phyloP scores from a whole-genome alignment of 441 rosid species.

The Arabidopsis hybrid region DNA sequence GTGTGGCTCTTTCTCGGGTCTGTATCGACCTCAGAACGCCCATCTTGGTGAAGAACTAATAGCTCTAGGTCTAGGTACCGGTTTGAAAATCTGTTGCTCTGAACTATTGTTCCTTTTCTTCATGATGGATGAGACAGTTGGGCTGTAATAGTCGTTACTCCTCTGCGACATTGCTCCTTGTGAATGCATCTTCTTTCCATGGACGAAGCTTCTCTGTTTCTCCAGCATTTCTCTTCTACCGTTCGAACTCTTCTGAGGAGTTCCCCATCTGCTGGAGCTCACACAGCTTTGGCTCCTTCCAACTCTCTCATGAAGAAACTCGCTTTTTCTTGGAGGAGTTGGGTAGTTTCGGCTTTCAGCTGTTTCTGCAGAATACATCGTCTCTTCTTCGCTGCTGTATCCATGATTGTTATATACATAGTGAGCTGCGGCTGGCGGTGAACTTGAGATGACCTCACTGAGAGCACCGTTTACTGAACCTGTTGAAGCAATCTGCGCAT shows the following conservation, averaged over 20 bases:
- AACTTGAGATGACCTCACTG: conserved; percentile 79
- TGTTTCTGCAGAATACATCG: conserved; percentile 98
- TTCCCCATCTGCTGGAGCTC: conserved; percentile 75
- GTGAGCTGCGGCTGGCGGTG: conserved; percentile 63
- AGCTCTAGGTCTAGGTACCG: conserved; percentile 49
- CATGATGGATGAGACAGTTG: conserved; percentile 91
- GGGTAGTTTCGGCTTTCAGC: conserved; percentile 92
- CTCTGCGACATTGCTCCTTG: conserved; percentile 87
- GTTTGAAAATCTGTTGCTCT: conserved; percentile 50
- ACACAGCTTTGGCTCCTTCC: conserved; percentile 97
- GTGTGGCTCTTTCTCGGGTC: conserved; percentile 29
- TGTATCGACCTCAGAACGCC: conserved; percentile 62
- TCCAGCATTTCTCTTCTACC: conserved; percentile 65
- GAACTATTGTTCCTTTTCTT: conserved; percentile 69
- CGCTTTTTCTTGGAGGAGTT: conserved; percentile 75
- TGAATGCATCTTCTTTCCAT: conserved; percentile 73
- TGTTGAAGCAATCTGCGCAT: conserved; percentile 64
- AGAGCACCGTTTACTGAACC: conserved; percentile 74
- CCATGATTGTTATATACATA: conserved; percentile 59
- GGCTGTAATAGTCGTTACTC: conserved; percentile 90
- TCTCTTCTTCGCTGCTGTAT: conserved; percentile 88
- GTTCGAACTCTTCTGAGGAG: conserved; percentile 55
- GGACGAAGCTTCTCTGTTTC: conserved; percentile 76
- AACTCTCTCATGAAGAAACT: conserved; percentile 60
- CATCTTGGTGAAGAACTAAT: conserved; percentile 83